Conservation (phyloP, 1,284 basidiomycete genomes). For the Leccinum laetum region DNA sequence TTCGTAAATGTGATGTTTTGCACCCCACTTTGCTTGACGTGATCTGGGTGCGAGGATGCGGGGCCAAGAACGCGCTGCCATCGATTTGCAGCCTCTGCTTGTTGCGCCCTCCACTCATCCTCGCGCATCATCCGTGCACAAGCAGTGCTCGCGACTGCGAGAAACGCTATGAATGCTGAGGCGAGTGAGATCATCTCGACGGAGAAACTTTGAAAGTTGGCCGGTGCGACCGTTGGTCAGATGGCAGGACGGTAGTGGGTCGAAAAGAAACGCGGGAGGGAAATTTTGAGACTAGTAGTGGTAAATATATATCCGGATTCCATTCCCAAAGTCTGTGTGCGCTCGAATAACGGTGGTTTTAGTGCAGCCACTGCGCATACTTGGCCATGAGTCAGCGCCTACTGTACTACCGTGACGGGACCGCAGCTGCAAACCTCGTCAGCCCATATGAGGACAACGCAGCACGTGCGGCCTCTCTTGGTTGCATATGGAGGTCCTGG, state of each 20-base stretch:
- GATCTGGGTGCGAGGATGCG: background rate
- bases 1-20: constrained; percentile 75
- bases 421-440: background rate
- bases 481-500: background rate
- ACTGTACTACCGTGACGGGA: background rate
- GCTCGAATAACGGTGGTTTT: background rate
- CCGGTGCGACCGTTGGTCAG: background rate
- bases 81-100: constrained; percentile 38
- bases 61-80: constrained; percentile 30
- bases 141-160: background rate
- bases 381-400: background rate
- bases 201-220: background rate
- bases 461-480: background rate
- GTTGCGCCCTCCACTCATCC: constrained; percentile 11
- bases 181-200: background rate
- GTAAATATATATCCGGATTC: background rate
- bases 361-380: background rate
- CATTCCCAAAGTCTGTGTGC: background rate
- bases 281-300: background rate
- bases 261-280: background rate
- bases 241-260: background rate
- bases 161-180: background rate
- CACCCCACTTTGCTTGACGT: constrained; percentile 22
- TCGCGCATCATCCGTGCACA: background rate
- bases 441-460: background rate